phyloP scores from a whole-genome alignment of 192 early-diverging fungal genomes.

The Backusella australiensis region DNA sequence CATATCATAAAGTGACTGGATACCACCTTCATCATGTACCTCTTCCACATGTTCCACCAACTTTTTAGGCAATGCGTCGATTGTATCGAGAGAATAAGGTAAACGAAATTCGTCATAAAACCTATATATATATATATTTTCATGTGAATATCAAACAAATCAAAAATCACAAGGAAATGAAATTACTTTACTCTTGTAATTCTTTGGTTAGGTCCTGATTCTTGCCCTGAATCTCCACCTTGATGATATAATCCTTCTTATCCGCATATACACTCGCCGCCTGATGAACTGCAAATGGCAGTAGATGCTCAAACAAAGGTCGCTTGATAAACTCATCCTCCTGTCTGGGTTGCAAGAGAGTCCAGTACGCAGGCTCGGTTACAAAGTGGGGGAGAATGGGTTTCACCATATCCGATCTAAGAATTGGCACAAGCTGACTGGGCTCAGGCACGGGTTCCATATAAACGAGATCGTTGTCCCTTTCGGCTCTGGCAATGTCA shows the following conservation, averaged over 20 bases:
- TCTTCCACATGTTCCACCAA: slow-evolving; percentile 72
- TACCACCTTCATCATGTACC: slow-evolving; percentile 74
- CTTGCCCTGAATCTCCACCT: slow-evolving; percentile 57
- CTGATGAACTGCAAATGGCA: slow-evolving; percentile 91
- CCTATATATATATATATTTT: no score
- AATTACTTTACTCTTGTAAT: slow-evolving; percentile 12
- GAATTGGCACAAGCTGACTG: slow-evolving; percentile 56
- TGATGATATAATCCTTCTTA: slow-evolving; percentile 74
- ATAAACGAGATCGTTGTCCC: slow-evolving; percentile 92
- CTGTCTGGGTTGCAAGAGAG: not conserved
- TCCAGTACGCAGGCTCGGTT: slow-evolving; percentile 31
- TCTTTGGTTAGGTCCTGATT: slow-evolving; percentile 57
- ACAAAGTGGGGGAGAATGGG: slow-evolving; percentile 47
- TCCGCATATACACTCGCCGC: slow-evolving; percentile 82
- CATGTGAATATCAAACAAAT: slow-evolving; percentile 3
- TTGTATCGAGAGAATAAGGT: slow-evolving; percentile 45
- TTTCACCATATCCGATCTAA: slow-evolving; percentile 73
- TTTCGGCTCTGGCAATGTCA: slow-evolving; percentile 57
- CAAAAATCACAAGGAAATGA: not conserved
- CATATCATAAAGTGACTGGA: slow-evolving; percentile 56
- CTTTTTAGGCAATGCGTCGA: slow-evolving; percentile 73
- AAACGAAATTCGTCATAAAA: slow-evolving; percentile 22
- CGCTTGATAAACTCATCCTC: slow-evolving; percentile 37
- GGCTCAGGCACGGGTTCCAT: slow-evolving; percentile 71
- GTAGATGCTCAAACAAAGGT: slow-evolving; percentile 79